A percentile compares a stretch with the other conserved stretches of the same genome.
Evolutionary conservation across 352 stramenopile species (phyloP).

Genomic region (Stramenopiles sp.): DNA sequence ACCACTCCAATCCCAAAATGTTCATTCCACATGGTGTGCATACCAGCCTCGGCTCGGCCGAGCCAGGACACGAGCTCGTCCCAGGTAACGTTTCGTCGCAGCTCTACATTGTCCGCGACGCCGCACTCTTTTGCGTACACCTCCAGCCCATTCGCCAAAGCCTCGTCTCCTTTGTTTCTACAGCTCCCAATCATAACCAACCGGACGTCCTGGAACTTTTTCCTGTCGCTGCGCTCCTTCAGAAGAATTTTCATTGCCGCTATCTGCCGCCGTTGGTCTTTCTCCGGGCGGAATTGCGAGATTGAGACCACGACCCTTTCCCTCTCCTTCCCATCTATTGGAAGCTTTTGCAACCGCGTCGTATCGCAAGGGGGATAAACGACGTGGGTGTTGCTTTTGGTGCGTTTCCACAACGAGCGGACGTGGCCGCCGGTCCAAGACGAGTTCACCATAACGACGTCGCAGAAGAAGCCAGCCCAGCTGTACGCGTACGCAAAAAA

Average conservation of each 20-base stretch:
- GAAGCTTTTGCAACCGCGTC: conserved; percentile 45
- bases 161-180: conserved; percentile 70
- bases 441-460: conserved; percentile 90
- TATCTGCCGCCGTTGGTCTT: conserved; percentile 90
- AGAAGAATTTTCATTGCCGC: conserved; percentile 38
- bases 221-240: conserved; percentile 14
- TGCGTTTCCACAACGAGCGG: conserved; percentile 58
- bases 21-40: conserved; percentile 99
- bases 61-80: conserved; percentile 59
- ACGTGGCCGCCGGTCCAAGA: conserved; percentile 93
- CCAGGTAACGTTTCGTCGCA: conserved; percentile 84
- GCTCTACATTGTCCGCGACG: conserved; percentile 59
- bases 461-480: conserved; percentile 49
- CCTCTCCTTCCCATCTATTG: conserved; percentile 28
- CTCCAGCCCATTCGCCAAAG: conserved; percentile 57
- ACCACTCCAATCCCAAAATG: conserved; percentile 99
- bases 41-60: conserved; percentile 56
- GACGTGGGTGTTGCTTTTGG: conserved; percentile 18
- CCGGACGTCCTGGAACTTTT: conserved; percentile 42
- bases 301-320: conserved; percentile 72
- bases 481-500: conserved; percentile 77
- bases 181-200: conserved; percentile 87
- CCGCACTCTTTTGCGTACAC: conserved; percentile 47
- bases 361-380: conserved; percentile 89
- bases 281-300: conserved; percentile 95